Conservation (phyloP, 805 yeast genomes). For the Candida pseudoglaebosa region DNA sequence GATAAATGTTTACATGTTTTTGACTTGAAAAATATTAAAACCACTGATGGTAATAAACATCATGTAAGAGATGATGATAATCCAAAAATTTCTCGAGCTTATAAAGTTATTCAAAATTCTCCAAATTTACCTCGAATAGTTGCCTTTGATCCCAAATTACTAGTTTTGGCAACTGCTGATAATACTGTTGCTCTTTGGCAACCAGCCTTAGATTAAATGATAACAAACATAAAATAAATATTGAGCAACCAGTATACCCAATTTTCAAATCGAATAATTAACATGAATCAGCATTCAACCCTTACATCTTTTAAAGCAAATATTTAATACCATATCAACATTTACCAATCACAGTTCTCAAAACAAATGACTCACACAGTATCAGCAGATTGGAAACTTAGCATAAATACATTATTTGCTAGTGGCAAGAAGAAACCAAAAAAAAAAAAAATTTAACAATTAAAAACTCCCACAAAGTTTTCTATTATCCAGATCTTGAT, state of each 20-base stretch:
- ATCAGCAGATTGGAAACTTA: too few relatives aligned
- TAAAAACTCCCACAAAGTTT: too few relatives aligned
- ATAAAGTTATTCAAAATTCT: conserved; percentile 17
- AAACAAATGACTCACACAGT: too few relatives aligned
- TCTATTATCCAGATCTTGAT: too few relatives aligned
- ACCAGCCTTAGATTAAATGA: conserved; percentile 12
- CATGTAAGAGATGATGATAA: conserved; percentile 15
- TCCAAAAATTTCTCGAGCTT: conserved; percentile 19
- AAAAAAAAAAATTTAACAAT: too few relatives aligned
- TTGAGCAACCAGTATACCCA: too few relatives aligned
- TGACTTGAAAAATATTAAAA: conserved; percentile 24
- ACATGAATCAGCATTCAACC: background rate
- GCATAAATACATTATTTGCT: too few relatives aligned
- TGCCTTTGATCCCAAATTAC: conserved; percentile 57
- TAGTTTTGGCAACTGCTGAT: conserved; percentile 64
- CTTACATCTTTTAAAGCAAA: too few relatives aligned
- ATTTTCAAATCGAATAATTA: too few relatives aligned
- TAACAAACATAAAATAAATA: background rate
- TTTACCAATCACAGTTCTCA: too few relatives aligned
- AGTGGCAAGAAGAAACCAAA: too few relatives aligned
- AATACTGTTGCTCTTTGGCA: conserved; percentile 38
- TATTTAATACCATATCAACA: too few relatives aligned
- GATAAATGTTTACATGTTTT: conserved; percentile 22
- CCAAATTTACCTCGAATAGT: conserved; percentile 45
- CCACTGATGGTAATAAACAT: conserved; percentile 15